phyloP scores from a whole-genome alignment of 768 basidiomycete species.

The Phlebiopsis gigantea region DNA sequence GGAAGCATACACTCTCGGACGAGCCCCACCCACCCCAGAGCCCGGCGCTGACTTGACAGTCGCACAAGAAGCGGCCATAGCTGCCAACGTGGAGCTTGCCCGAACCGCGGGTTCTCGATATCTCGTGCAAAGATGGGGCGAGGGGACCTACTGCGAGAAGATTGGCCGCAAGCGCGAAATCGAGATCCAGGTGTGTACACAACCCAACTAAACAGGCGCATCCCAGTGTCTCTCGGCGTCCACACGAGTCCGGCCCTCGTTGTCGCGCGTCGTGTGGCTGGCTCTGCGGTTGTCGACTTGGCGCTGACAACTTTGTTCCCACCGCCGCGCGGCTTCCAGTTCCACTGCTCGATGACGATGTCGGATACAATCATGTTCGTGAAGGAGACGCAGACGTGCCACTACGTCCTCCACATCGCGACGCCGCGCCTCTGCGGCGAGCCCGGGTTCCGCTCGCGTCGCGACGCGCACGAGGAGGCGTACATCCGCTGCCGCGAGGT shows the following conservation, averaged over 20 bases:
- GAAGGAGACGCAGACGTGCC: slow-evolving; percentile 91
- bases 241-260: neutral
- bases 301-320: slow-evolving; percentile 7
- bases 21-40: slow-evolving; percentile 56
- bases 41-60: slow-evolving; percentile 60
- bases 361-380: slow-evolving; percentile 87
- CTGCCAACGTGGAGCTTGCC: slow-evolving; percentile 71
- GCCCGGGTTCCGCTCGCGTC: slow-evolving; percentile 82
- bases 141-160: slow-evolving; percentile 92
- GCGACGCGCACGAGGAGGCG: slow-evolving; percentile 60
- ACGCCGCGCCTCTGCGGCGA: slow-evolving; percentile 92
- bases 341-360: slow-evolving; percentile 94
- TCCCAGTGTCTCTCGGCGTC: neutral
- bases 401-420: slow-evolving; percentile 90
- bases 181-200: slow-evolving; percentile 79
- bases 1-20: slow-evolving; percentile 76
- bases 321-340: slow-evolving; percentile 40
- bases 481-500: slow-evolving; percentile 78
- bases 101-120: slow-evolving; percentile 82
- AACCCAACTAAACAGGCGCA: neutral
- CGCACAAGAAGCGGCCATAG: slow-evolving; percentile 58
- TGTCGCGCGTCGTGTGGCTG: neutral
- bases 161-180: slow-evolving; percentile 83
- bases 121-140: slow-evolving; percentile 87
- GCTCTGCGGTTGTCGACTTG: neutral